A percentile compares a stretch with the other conserved stretches of the same genome.
phyloP scores from a whole-genome alignment of 2,329 filamentous ascomycete genomes.

The Scortechinia acanthostroma region DNA sequence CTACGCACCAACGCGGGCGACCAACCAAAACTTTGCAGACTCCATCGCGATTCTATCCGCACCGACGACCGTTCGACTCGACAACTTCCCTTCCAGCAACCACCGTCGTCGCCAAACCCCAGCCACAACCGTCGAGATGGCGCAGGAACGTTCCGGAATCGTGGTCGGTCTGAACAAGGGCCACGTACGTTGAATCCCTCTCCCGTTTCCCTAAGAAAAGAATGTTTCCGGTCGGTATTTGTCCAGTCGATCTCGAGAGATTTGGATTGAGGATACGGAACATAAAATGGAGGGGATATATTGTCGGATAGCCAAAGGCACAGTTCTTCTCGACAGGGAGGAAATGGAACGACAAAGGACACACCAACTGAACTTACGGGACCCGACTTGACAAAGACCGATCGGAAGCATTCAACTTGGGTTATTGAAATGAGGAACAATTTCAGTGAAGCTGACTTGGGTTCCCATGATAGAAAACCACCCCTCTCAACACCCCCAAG shows the following conservation, averaged over 20 bases:
- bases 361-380: not conserved
- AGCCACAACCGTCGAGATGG: constrained; percentile 39
- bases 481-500: constrained; percentile 64
- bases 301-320: too few species aligned
- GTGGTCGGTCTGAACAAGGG: constrained; percentile 56
- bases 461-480: constrained; percentile 66
- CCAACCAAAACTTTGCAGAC: not conserved
- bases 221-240: not conserved
- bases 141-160: constrained; percentile 47
- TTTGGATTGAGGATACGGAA: not conserved
- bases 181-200: constrained; percentile 37
- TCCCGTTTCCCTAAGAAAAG: not conserved
- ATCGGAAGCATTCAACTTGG: too few species aligned
- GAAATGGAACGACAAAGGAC: not conserved
- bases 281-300: constrained; percentile 1
- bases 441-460: constrained; percentile 28
- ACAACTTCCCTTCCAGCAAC: not conserved
- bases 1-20: constrained; percentile 3
- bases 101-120: too few species aligned
- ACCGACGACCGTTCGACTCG: not conserved
- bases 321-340: too few species aligned
- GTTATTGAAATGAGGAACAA: constrained; percentile 58
- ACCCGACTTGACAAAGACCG: not conserved
- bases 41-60: not conserved
- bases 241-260: not conserved